A percentile compares a stretch with the other conserved stretches of the same genome.
Conservation (phyloP, 1,284 basidiomycete species). For the Takashimella tepidaria region DNA sequence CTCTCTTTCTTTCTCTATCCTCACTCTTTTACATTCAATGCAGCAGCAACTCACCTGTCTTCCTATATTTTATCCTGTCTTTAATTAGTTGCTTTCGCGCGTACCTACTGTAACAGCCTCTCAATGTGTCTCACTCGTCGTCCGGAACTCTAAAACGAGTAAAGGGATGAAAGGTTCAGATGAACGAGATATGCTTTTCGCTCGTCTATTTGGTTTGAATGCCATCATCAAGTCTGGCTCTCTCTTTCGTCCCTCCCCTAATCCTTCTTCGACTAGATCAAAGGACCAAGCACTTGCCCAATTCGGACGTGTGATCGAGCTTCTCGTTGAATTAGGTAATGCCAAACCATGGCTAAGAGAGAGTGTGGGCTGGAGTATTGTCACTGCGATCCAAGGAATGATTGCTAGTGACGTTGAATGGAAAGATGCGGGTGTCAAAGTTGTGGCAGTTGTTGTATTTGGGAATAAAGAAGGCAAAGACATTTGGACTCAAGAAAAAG, state of each 20-base stretch:
- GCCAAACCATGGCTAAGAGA: constrained; percentile 89
- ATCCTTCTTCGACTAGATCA: not conserved
- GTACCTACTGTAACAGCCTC: constrained; percentile 71
- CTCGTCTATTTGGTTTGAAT: constrained; percentile 83
- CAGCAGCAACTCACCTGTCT: too few species aligned
- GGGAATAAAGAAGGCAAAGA: constrained; percentile 55
- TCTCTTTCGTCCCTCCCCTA: constrained; percentile 55
- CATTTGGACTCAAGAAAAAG: constrained; percentile 78
- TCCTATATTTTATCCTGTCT: not conserved
- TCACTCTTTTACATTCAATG: too few species aligned
- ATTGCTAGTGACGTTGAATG: constrained; percentile 59
- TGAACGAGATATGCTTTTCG: constrained; percentile 87
- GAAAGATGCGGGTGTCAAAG: constrained; percentile 62
- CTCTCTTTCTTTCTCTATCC: too few species aligned
- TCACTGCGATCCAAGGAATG: constrained; percentile 60
- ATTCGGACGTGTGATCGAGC: constrained; percentile 60
- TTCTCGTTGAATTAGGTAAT: constrained; percentile 67
- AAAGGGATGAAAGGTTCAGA: constrained; percentile 80
- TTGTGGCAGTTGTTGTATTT: constrained; percentile 55
- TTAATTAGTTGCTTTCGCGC: constrained; percentile 67
- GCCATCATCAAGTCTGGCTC: constrained; percentile 75
- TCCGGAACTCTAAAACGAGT: constrained; percentile 63
- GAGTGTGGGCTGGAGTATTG: constrained; percentile 80
- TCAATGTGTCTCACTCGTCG: constrained; percentile 67
- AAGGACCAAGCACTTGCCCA: constrained; percentile 47